Conservation (phyloP, 768 basidiomycete genomes). For the Daedalea quercina region DNA sequence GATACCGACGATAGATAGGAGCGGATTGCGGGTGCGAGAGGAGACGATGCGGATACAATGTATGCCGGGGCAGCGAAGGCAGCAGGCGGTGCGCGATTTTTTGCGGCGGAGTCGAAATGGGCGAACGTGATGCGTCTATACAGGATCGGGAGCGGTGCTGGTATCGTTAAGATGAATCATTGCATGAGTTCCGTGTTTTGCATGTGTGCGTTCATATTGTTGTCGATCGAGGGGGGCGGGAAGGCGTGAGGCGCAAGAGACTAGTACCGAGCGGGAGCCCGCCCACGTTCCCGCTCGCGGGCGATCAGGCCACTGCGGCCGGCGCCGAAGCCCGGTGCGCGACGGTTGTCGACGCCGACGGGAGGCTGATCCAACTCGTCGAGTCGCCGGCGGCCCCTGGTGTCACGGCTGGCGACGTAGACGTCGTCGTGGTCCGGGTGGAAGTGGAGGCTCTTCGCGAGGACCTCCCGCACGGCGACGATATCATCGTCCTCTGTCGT, state of each 20-base stretch:
- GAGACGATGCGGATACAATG: conserved; percentile 5
- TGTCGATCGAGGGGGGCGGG: neutral
- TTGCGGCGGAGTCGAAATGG: neutral
- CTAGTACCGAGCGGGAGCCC: conserved; percentile 4
- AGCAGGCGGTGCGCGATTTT: neutral
- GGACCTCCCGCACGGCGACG: conserved; percentile 2
- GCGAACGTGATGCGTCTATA: conserved; percentile 8
- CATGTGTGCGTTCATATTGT: conserved; percentile 9
- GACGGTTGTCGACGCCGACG: conserved; percentile 17
- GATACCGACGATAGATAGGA: conserved; percentile 3
- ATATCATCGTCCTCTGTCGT: conserved; percentile 19
- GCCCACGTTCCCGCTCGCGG: conserved; percentile 27
- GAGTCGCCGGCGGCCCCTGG: conserved; percentile 47
- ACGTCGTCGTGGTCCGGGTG: conserved; percentile 7
- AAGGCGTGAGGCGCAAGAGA: too few species aligned
- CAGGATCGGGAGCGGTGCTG: conserved; percentile 1
- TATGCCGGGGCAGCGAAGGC: conserved; percentile 7
- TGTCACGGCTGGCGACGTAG: conserved; percentile 7
- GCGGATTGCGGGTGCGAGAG: conserved; percentile 2
- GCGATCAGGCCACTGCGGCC: conserved; percentile 60
- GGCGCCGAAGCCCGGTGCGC: conserved; percentile 55
- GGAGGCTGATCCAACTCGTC: conserved; percentile 45
- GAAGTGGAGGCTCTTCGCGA: neutral
- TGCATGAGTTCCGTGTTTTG: conserved; percentile 8
- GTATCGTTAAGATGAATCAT: neutral